Conservation (phyloP, 768 basidiomycete species). For the Hygrophorus russula region DNA sequence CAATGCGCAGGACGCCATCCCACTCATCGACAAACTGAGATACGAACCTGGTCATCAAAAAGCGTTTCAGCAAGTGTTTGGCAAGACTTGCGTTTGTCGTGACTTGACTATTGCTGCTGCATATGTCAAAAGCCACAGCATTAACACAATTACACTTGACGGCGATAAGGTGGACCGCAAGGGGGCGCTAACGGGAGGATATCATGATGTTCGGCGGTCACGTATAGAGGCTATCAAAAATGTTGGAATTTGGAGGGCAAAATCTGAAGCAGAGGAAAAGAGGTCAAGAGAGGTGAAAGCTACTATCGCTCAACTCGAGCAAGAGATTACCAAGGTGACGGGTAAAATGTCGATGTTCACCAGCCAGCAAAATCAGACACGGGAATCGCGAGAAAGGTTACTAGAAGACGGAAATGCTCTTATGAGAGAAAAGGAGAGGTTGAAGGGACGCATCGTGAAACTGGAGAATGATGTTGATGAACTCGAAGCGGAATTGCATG, state of each 20-base stretch:
- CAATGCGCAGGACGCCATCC: conserved; percentile 67
- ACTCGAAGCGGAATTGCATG: conserved; percentile 57
- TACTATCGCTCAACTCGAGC: conserved; percentile 63
- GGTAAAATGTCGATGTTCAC: conserved; percentile 64
- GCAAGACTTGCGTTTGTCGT: conserved; percentile 91
- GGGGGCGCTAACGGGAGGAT: conserved; percentile 92
- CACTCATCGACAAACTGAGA: conserved; percentile 71
- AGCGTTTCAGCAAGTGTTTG: conserved; percentile 96
- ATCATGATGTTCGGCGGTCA: conserved; percentile 84
- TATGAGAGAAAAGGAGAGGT: conserved; percentile 58
- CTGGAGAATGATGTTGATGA: conserved; percentile 63
- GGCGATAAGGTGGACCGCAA: conserved; percentile 97
- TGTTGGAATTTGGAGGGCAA: conserved; percentile 64
- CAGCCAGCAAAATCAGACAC: conserved; percentile 60
- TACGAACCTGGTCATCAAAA: conserved; percentile 62
- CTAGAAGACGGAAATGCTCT: conserved; percentile 49
- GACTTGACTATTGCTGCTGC: conserved; percentile 88
- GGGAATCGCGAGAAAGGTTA: conserved; percentile 57
- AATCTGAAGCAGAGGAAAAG: conserved; percentile 53
- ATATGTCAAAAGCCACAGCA: conserved; percentile 87
- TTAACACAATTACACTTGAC: conserved; percentile 95
- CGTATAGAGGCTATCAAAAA: conserved; percentile 80
- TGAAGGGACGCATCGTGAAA: conserved; percentile 45
- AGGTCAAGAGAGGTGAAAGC: conserved; percentile 66
- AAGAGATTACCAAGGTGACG: conserved; percentile 68